Evolutionary conservation across 768 basidiomycete species (phyloP), one percentile per base, ranked within the genome.

Genomic region (Suillus fuscotomentosus): DNA sequence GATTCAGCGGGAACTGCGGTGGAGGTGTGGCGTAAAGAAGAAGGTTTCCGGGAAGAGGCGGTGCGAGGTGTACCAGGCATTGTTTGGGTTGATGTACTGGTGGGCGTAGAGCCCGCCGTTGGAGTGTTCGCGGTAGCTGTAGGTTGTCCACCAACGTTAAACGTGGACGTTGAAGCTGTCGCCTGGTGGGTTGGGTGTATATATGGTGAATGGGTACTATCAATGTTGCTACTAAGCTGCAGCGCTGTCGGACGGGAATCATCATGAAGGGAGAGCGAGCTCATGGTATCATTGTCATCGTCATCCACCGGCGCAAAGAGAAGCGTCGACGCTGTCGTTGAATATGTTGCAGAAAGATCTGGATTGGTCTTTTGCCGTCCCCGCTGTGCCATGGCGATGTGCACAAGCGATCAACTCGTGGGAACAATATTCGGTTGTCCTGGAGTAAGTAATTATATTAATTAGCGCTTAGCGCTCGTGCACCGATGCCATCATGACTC

Each of bases 141-240:
- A 14, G 71, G 68, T 61, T 70, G 70, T 42, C 70, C 62, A 42
- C 72, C 61, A 17, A 69, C 71, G 67, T 78, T 78, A 66, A 79
- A 78, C 11, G 78, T 76, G 42, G 78, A 76, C 11, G 78, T 72
- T 17, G 79, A 79, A 22, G 76, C 74, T 5, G 75, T 70, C 9
- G 76, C 73, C 41, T 74, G 74, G 60, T 70, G 72, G 9, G 77
- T 68, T 60, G 77, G 63, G 55, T 81, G 76, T 64, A 76, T 67
- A 68, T 82, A 82, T 7, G 80, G 80, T 0, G 80, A 80, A 57
- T 72, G 73, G 15, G 73, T 65, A 60, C 68, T 66, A 2, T 69
- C 69, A 39, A n/a, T 51, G 53, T 48, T 61, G 34, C 62, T 64
- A n/a, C 43, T 45, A 1, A 64, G n/a, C 22, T 63, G 68, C 0